phyloP scores from a whole-genome alignment of 2,329 filamentous ascomycete species.

The Fusarium sp. region DNA sequence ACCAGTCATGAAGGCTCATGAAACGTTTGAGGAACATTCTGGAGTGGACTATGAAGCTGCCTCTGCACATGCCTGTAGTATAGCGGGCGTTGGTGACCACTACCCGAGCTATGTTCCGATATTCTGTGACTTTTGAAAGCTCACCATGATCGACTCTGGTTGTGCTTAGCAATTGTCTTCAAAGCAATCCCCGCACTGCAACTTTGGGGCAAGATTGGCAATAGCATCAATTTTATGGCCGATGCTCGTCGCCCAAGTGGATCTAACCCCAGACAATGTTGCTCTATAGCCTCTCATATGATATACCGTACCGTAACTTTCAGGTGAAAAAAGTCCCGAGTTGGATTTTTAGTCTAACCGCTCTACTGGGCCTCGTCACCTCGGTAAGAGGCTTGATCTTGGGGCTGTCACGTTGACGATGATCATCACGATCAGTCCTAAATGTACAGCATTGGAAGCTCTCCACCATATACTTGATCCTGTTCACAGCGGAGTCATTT shows the following conservation, averaged over 20 bases:
- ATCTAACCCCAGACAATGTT: neutral
- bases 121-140: neutral
- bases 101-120: neutral
- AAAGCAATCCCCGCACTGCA: neutral
- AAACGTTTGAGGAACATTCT: neutral
- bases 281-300: slow-evolving; percentile 1
- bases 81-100: neutral
- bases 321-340: neutral
- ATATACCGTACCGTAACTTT: neutral
- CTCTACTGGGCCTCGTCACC: neutral
- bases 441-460: neutral
- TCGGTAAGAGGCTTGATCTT: neutral
- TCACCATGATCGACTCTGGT: neutral
- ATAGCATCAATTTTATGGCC: slow-evolving; percentile 5
- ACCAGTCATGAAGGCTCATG: neutral
- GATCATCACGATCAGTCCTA: neutral
- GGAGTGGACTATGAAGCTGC: neutral
- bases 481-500: neutral
- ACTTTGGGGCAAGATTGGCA: slow-evolving; percentile 1
- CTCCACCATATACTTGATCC: neutral
- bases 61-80: neutral
- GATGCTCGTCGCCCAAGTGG: slow-evolving; percentile 14
- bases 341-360: neutral
- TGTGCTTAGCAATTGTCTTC: neutral
- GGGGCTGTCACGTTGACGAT: neutral